Evolutionary conservation across 257 asterid species (phyloP), one percentile per base, ranked within the genome.

Genomic region (Petunia secreta): DNA sequence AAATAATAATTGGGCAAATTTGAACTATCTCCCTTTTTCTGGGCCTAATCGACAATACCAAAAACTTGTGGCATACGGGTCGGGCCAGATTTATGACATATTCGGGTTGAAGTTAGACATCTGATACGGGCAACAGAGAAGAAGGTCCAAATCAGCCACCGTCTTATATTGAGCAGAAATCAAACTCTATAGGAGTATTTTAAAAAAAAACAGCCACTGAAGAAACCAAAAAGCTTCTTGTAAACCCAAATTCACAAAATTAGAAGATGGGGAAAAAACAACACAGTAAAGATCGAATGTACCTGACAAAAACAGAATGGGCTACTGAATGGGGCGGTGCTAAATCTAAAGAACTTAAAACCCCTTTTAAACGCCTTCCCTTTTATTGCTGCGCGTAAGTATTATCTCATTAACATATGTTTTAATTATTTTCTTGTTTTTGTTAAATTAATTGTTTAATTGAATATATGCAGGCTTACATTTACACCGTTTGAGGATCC

Each of bases 271-370:
- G 99, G 90, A 96, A 96, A 88, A 96, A 96, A 83, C 99, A 96
- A 85, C 99, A 96, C 84, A 96, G 98, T 83, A 96, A 96, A 68
- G 98, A 96, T 78, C 92, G 99, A 73, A 90, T 95, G 97, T 95
- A 88, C 91, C 89, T 95, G 44, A 95, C 99, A 40, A 95, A 92
- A 85, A 95, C 98, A 66, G 99, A 96, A 89, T 96, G 99, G 99
- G 99, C 99, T 65, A 96, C 98, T 71, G 99, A 96, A 75, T 96
- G 99, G 99, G 99, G 99, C 60, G 99, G 99, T 62, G 98, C 98
- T 13, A 96, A 96, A 87, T 94, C 98, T 80, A 92, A 94, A 85
- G 98, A 96, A 87, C 63, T 79, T 60, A 92, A 94, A 53, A 85
- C 94, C 55, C 94, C 92, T 48, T 96, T 92, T 87, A 91, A 95